A percentile compares a stretch with the other conserved stretches of the same genome.
These are phyloP conservation scores for Teratosphaeria epicoccoides DNA, from an alignment of 2,329 filamentous ascomycete genomes.

Conservation along the genomic window DNA sequence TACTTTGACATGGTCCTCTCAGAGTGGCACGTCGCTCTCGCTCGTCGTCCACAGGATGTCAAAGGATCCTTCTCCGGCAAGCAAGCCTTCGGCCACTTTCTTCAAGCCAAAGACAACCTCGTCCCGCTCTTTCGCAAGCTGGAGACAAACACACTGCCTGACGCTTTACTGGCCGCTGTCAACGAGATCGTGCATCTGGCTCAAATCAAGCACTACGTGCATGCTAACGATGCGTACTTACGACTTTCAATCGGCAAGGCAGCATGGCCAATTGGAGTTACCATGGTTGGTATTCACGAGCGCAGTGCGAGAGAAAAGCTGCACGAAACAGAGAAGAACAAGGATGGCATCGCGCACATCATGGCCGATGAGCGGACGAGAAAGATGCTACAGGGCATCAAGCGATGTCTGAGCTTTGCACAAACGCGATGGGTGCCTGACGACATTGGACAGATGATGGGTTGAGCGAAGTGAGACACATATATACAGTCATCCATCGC, in stretches of 20 bases:
- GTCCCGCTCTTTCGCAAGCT: conserved; percentile 81
- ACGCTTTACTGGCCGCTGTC: conserved; percentile 56
- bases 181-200: conserved; percentile 87
- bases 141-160: conserved; percentile 69
- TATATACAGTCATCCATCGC: no score
- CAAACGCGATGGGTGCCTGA: conserved; percentile 94
- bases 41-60: conserved; percentile 44
- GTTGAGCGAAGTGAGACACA: no score
- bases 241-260: conserved; percentile 62
- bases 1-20: conserved; percentile 95
- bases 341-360: conserved; percentile 65
- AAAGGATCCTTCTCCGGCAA: conserved; percentile 70
- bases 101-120: conserved; percentile 79
- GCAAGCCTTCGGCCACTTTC: conserved; percentile 72
- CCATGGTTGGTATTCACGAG: conserved; percentile 99
- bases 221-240: conserved; percentile 92
- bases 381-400: conserved; percentile 96
- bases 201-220: conserved; percentile 83
- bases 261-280: conserved; percentile 97
- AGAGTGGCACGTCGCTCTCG: conserved; percentile 75
- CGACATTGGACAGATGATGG: conserved; percentile 90
- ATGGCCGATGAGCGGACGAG: conserved; percentile 93
- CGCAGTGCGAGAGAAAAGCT: conserved; percentile 90
- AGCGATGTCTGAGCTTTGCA: conserved; percentile 89
- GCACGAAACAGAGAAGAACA: conserved; percentile 56